phyloP scores from a whole-genome alignment of 257 asterid species.

The Coffea eugenioides region DNA sequence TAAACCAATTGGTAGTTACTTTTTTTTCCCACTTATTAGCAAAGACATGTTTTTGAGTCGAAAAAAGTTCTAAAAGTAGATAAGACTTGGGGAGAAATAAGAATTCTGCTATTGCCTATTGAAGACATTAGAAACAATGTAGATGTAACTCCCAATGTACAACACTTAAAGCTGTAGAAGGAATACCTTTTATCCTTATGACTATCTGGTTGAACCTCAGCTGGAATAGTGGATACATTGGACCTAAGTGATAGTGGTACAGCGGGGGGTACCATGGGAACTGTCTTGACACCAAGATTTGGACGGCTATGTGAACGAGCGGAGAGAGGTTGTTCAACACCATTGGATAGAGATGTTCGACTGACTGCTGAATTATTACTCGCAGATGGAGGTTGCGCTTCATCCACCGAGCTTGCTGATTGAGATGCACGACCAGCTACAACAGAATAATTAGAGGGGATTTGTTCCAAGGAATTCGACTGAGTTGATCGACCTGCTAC shows the following conservation, averaged over 20 bases:
- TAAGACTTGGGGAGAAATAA: not conserved
- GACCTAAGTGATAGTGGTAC: constrained; percentile 55
- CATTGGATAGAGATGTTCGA: constrained; percentile 37
- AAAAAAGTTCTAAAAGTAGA: not conserved
- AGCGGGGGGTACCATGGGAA: constrained; percentile 48
- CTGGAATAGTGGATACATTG: constrained; percentile 33
- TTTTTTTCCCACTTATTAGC: not conserved
- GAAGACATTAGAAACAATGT: not conserved
- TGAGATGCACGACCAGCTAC: constrained; percentile 25
- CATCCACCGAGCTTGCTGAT: constrained; percentile 36
- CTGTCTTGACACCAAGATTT: constrained; percentile 47
- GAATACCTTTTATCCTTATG: constrained; percentile 69
- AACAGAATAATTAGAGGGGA: constrained; percentile 27
- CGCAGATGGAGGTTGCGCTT: constrained; percentile 52
- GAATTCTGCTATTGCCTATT: not conserved
- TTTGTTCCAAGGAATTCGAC: constrained; percentile 26
- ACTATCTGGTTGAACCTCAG: constrained; percentile 50
- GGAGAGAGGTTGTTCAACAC: constrained; percentile 65
- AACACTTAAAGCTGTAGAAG: not conserved
- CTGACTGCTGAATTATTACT: constrained; percentile 31
- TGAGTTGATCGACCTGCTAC: constrained; percentile 24
- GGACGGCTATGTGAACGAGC: constrained; percentile 62
- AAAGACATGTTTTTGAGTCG: not conserved
- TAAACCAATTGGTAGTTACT: not conserved
- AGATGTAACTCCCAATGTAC: not conserved